These are phyloP conservation scores for Reutealis trisperma DNA, from an alignment of 345 rosid species.

Conservation along the genomic window DNA sequence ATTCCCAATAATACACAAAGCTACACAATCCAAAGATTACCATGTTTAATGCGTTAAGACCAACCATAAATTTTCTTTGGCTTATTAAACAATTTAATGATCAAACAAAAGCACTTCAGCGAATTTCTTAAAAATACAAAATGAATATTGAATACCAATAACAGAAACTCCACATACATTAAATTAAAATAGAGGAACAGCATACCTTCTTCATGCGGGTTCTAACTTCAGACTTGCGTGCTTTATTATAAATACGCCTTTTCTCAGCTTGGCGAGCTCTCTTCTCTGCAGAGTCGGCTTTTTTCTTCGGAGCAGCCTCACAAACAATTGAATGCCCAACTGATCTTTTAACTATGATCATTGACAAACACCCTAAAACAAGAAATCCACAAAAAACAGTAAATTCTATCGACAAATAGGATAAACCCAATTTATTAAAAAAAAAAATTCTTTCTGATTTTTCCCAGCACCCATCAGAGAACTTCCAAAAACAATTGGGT, in stretches of 20 bases:
- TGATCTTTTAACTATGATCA: conserved; percentile 44
- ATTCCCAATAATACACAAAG: background rate
- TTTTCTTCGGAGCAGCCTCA: conserved; percentile 68
- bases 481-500: too few species aligned
- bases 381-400: background rate
- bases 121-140: background rate
- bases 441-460: too few species aligned
- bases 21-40: background rate
- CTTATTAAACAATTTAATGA: background rate
- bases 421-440: background rate
- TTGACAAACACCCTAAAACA: conserved; percentile 49
- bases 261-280: conserved; percentile 87
- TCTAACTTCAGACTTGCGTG: conserved; percentile 80
- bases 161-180: background rate
- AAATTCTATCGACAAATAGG: background rate
- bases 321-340: conserved; percentile 58
- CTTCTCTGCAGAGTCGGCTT: conserved; percentile 86
- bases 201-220: conserved; percentile 95
- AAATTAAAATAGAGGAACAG: background rate
- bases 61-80: background rate
- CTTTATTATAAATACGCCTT: conserved; percentile 73
- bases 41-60: background rate
- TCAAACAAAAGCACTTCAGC: background rate
- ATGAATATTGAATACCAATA: background rate
- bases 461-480: background rate